A percentile compares a stretch with the other conserved stretches of the same genome.
phyloP scores from a whole-genome alignment of 129 eudicot genomes.

The Smallanthus sonchifolius region DNA sequence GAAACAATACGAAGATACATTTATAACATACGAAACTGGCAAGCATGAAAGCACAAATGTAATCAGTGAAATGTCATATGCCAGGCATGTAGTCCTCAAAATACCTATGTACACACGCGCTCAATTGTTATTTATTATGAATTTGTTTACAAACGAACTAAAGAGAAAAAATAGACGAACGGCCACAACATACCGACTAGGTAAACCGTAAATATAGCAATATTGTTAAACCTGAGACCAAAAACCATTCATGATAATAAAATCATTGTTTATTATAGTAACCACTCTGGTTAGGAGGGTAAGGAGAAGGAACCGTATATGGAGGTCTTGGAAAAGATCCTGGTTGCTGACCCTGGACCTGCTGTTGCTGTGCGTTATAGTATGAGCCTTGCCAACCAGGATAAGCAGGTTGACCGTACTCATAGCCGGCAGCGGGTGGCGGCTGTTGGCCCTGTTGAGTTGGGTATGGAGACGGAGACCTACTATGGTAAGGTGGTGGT shows the following conservation, averaged over 20 bases:
- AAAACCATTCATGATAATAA: constrained; percentile 2
- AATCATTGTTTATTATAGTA: constrained; percentile 67
- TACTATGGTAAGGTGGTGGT: constrained; percentile 63
- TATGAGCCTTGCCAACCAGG: constrained; percentile 97
- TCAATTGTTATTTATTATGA: constrained; percentile 1
- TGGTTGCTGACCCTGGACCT: constrained; percentile 52
- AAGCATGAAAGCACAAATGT: not conserved
- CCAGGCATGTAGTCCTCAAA: not conserved
- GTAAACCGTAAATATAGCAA: not conserved
- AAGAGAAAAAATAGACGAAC: not conserved
- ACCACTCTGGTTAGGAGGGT: constrained; percentile 87
- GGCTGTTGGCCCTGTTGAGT: constrained; percentile 65
- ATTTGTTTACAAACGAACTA: constrained; percentile 12
- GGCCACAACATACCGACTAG: not conserved
- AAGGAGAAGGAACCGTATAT: constrained; percentile 61
- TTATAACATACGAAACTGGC: not conserved
- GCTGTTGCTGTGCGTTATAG: constrained; percentile 60
- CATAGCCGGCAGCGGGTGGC: constrained; percentile 50
- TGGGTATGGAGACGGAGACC: constrained; percentile 53
- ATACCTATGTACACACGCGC: constrained; percentile 20
- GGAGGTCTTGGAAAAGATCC: constrained; percentile 85
- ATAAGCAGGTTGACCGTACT: constrained; percentile 95
- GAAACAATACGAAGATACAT: not conserved
- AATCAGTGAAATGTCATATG: not conserved
- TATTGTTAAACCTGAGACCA: constrained; percentile 11